Evolutionary conservation across 805 yeast species (phyloP), one percentile per base, ranked within the genome.

Genomic region (Starmera pachycereana): DNA sequence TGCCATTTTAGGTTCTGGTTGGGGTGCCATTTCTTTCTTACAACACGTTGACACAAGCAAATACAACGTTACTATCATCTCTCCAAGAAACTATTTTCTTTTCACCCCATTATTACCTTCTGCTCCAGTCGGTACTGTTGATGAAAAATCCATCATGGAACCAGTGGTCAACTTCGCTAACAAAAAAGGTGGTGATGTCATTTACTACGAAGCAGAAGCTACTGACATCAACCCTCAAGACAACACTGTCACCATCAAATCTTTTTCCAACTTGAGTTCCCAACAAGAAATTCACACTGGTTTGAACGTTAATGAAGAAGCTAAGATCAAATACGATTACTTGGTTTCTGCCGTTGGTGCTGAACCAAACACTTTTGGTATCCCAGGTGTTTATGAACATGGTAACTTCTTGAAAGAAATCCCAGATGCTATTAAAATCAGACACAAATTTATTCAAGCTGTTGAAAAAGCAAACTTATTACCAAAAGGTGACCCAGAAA

Each of bases 51-150:
- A 89, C 60, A 79, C 95, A 38, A 72, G 86, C 42, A 77, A 81
- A 62, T 89, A 86, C 69, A 86, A 89, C 56, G 96, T 89, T 37
- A 80, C 89, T 32, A 76, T 89, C 40, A 81, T 89, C 33, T 85
- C 95, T 22, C 96, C 97, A 47, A 78, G 97, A 68, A 87, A 85
- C 68, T 89, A 86, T 70, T 87, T 89, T 67, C 68, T 89, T 50
- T 89, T 89, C 72, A 89, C 97, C 37, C 97, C 97, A 16, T 68
- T 89, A 57, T 70, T 89, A 54, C 97, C 97, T 37, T 84, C 95
- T 7, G 81, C 89, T 48, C 95, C 96, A 38, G 88, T 95, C 31
- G 97, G 97, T 45, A 85, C 96, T 22, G 82, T 87, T 44, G 72
- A 71, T 52, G 95, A 85, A 61, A 84, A 92, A 60, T 88, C 96